Percentiles rank a stretch among this genome's conserved stretches.
These are phyloP conservation scores for Jamesozyma gamospora DNA, from an alignment of 805 yeast species.

Conservation along the genomic window DNA sequence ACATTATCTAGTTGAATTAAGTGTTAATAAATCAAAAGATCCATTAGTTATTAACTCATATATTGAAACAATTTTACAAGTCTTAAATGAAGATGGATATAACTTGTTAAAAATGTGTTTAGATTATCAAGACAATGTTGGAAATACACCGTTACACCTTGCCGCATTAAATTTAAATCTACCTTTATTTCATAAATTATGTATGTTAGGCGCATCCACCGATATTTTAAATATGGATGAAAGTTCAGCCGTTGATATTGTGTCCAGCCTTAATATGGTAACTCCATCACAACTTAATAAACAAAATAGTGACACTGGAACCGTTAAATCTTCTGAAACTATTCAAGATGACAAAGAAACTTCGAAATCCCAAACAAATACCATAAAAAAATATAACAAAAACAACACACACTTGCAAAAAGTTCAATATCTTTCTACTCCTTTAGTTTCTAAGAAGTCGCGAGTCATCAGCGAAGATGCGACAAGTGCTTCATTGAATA, in stretches of 20 bases:
- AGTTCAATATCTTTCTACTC: background rate
- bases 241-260: conserved; percentile 23
- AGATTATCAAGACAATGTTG: conserved; percentile 70
- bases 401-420: background rate
- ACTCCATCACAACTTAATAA: background rate
- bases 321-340: no score
- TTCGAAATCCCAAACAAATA: no score
- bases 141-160: conserved; percentile 79
- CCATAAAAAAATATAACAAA: no score
- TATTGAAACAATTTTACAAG: conserved; percentile 39
- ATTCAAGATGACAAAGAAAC: no score
- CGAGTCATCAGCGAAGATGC: background rate
- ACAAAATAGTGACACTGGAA: background rate
- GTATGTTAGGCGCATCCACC: conserved; percentile 26
- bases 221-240: conserved; percentile 22
- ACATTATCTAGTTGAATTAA: conserved; percentile 53
- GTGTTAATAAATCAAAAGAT: conserved; percentile 39
- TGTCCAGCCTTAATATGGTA: conserved; percentile 11
- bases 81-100: conserved; percentile 32
- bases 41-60: conserved; percentile 46
- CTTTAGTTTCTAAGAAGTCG: background rate
- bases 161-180: conserved; percentile 38
- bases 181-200: conserved; percentile 24
- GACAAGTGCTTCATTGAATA: conserved; percentile 1
- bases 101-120: conserved; percentile 45